These are phyloP conservation scores for Boletus sp. DNA, from an alignment of 768 basidiomycete species.

Conservation along the genomic window DNA sequence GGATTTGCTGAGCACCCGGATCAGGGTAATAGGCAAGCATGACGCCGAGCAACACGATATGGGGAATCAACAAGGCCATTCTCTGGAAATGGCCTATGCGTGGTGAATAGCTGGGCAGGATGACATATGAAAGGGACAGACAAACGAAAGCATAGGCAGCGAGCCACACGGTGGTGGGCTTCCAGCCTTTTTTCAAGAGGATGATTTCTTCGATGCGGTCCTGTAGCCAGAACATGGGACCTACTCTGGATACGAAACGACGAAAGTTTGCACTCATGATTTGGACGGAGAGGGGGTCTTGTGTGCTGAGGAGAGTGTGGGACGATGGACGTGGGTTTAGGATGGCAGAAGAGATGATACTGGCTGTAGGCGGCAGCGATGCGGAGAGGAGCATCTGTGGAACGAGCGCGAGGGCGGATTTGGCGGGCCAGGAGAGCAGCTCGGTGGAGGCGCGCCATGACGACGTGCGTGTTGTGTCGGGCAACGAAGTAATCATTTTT, in stretches of 20 bases:
- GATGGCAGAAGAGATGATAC: slow-evolving; percentile 18
- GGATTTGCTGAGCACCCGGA: slow-evolving; percentile 33
- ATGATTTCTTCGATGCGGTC: slow-evolving; percentile 85
- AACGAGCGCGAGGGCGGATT: slow-evolving; percentile 36
- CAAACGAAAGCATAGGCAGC: slow-evolving; percentile 77
- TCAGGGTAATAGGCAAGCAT: slow-evolving; percentile 65
- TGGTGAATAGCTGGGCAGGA: not conserved
- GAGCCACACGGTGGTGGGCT: slow-evolving; percentile 72
- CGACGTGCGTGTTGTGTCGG: slow-evolving; percentile 8
- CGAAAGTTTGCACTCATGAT: slow-evolving; percentile 66
- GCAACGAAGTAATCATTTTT: slow-evolving; percentile 43
- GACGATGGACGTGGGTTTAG: slow-evolving; percentile 15
- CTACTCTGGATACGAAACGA: slow-evolving; percentile 73
- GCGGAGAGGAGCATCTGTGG: slow-evolving; percentile 38
- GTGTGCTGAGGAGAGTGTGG: too few relatives aligned
- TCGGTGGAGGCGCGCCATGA: slow-evolving; percentile 7
- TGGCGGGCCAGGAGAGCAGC: slow-evolving; percentile 26
- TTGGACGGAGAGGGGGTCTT: slow-evolving; percentile 73
- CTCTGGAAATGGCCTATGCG: slow-evolving; percentile 72
- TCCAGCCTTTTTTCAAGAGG: slow-evolving; percentile 78
- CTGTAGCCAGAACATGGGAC: slow-evolving; percentile 87
- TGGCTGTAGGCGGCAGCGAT: slow-evolving; percentile 8
- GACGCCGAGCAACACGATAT: slow-evolving; percentile 56
- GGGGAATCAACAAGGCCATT: slow-evolving; percentile 68
- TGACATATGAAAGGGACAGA: slow-evolving; percentile 36